These are phyloP conservation scores for Candida glucosophila DNA, from an alignment of 1,139 yeast species.

Conservation along the genomic window DNA sequence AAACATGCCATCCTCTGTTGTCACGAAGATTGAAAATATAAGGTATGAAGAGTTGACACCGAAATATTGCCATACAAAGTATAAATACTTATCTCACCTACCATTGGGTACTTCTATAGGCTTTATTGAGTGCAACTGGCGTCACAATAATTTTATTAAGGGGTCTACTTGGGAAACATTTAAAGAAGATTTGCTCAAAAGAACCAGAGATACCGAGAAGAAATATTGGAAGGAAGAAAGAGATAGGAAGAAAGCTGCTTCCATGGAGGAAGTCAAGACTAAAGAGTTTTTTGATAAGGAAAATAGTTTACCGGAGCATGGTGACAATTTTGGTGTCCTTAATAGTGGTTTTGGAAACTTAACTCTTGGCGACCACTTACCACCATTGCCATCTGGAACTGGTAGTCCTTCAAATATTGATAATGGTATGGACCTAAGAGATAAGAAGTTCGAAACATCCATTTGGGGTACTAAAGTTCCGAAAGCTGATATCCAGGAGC, in stretches of 20 bases:
- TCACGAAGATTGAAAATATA: constrained; percentile 62
- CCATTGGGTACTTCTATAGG: constrained; percentile 84
- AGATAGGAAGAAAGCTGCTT: constrained; percentile 50
- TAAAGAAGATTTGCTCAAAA: constrained; percentile 49
- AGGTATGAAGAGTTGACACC: constrained; percentile 52
- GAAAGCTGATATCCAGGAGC: constrained; percentile 22
- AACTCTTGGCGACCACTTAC: constrained; percentile 22
- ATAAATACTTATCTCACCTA: constrained; percentile 70
- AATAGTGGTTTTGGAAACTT: constrained; percentile 23
- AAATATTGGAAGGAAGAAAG: constrained; percentile 62
- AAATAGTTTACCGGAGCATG: constrained; percentile 20
- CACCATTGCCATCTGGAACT: constrained; percentile 9
- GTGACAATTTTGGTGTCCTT: constrained; percentile 6
- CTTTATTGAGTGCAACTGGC: constrained; percentile 83
- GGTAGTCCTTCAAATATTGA: background rate
- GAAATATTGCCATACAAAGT: constrained; percentile 45
- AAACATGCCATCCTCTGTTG: constrained; percentile 56
- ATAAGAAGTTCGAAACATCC: too few relatives aligned
- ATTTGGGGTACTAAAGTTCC: constrained; percentile 58
- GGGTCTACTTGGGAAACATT: constrained; percentile 48
- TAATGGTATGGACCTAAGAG: too few relatives aligned
- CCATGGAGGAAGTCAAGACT: constrained; percentile 51
- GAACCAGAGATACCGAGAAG: constrained; percentile 45
- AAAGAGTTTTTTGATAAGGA: constrained; percentile 51
- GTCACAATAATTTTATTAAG: constrained; percentile 29